Evolutionary conservation across 495 filamentous ascomycete species (phyloP), one percentile per base, ranked within the genome.

Genomic region (Podospora anserina): DNA sequence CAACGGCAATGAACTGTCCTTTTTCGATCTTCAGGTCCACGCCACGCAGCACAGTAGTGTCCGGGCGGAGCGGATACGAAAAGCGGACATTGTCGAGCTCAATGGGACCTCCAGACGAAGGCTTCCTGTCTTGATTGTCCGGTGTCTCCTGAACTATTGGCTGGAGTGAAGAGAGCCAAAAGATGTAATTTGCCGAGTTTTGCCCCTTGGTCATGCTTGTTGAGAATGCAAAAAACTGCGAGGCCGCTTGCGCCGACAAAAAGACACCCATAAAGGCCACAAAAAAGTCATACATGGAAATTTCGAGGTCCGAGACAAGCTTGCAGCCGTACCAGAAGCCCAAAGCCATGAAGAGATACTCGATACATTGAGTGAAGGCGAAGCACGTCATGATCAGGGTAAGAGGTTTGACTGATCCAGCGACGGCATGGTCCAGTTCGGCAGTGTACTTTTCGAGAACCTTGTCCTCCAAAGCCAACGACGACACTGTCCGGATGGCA

Each of bases 401-500:
- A 5, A 93, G 84, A 1, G 89, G 92, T 6, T 83, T 78, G 66
- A 96, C 75, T 61, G 88, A 91, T 18, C 82, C 81, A 34, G 81
- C 83, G 73, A 76, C 70, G 11, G 96, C 92, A 2, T 75, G 74
- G 1, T 84, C 84, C 30, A 97, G 83, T 69, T 90, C 87, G 3
- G 76, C 68, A 65, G 88, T 90, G 73, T 97, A 97, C 32, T 85
- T 79, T 11, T 81, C 60, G 76, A 89, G 87, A 2, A 97, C 92
- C 71, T 93, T 90, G 0, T 80, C 74, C 77, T 97, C 94, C 54
- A 93, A 85, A 1, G 92, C 95, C 39, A 97, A 83, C 28, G 90
- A 90, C n/a, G 94, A 94, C 26, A 98, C 92, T 27, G 94, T 98
- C 30, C 93, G 91, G 74, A 97, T 97, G 18, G 93, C 92, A 5